Conservation (phyloP, 345 rosid genomes). For the Pistacia integerrima region DNA sequence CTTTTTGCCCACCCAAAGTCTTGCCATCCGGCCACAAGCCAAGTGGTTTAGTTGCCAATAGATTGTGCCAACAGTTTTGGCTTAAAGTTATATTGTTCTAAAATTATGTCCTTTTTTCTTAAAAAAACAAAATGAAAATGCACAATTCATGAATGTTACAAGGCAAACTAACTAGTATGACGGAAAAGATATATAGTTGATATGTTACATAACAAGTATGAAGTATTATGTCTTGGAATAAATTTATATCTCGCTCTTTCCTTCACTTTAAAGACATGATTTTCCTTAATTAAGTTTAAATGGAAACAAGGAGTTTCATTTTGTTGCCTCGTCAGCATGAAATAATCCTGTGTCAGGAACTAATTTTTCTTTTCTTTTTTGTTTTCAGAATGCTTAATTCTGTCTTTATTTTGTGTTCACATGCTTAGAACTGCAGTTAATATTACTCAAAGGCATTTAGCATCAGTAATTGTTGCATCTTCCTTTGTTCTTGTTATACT, state of each 20-base stretch:
- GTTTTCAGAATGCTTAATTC: neutral
- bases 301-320: neutral
- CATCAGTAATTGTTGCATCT: slow-evolving; percentile 1
- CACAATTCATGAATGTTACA: neutral
- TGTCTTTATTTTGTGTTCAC: neutral
- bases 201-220: neutral
- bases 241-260: neutral
- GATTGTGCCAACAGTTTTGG: neutral
- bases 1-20: too few species aligned
- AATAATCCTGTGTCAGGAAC: neutral
- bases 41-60: neutral
- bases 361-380: neutral
- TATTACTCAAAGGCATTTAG: neutral
- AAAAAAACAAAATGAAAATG: neutral
- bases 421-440: neutral
- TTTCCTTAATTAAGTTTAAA: neutral
- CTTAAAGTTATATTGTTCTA: neutral
- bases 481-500: neutral
- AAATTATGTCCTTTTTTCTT: neutral
- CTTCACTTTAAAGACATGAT: neutral
- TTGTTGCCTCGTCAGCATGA: neutral
- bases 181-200: neutral
- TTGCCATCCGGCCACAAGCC: too few species aligned
- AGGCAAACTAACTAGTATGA: neutral
- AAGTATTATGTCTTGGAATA: neutral